Conservation (phyloP, 805 yeast genomes). For the Saccharomycopsis synnaedendra region DNA sequence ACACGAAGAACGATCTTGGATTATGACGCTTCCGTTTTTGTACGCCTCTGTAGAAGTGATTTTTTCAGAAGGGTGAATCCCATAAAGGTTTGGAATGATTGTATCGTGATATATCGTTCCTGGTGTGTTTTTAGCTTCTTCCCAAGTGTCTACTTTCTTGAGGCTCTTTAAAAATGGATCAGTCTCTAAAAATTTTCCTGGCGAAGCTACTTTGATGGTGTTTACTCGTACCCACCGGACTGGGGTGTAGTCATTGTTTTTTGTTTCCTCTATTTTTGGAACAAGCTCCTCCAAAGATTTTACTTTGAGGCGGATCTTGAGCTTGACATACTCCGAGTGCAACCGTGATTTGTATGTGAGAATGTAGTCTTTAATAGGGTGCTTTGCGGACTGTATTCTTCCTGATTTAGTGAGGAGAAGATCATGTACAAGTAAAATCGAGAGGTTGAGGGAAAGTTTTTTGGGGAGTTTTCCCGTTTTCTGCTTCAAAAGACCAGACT, state of each 20-base stretch:
- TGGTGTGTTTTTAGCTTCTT: slow-evolving; percentile 24
- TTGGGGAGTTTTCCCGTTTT: slow-evolving; percentile 33
- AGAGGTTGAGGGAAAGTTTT: slow-evolving; percentile 40
- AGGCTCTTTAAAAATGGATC: slow-evolving; percentile 33
- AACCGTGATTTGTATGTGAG: slow-evolving; percentile 70
- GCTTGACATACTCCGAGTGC: slow-evolving; percentile 68
- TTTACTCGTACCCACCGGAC: slow-evolving; percentile 76
- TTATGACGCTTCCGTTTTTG: slow-evolving; percentile 64
- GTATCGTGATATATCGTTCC: slow-evolving; percentile 66
- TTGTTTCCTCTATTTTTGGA: slow-evolving; percentile 35
- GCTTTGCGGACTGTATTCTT: slow-evolving; percentile 81
- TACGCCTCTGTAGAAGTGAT: slow-evolving; percentile 62
- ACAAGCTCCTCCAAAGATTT: slow-evolving; percentile 40
- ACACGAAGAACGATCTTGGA: slow-evolving; percentile 95
- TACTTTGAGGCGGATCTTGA: slow-evolving; percentile 65
- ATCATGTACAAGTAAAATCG: slow-evolving; percentile 70
- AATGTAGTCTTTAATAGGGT: slow-evolving; percentile 72
- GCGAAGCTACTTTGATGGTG: slow-evolving; percentile 35
- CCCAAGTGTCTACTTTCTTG: slow-evolving; percentile 33
- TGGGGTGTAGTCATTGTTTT: slow-evolving; percentile 44
- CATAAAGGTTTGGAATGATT: slow-evolving; percentile 66
- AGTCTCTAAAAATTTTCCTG: slow-evolving; percentile 17
- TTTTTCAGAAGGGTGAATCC: slow-evolving; percentile 67
- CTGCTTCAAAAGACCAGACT: slow-evolving; percentile 49
- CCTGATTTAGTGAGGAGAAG: slow-evolving; percentile 63